phyloP scores from a whole-genome alignment of 345 rosid genomes.

The Odontarrhena argentea region DNA sequence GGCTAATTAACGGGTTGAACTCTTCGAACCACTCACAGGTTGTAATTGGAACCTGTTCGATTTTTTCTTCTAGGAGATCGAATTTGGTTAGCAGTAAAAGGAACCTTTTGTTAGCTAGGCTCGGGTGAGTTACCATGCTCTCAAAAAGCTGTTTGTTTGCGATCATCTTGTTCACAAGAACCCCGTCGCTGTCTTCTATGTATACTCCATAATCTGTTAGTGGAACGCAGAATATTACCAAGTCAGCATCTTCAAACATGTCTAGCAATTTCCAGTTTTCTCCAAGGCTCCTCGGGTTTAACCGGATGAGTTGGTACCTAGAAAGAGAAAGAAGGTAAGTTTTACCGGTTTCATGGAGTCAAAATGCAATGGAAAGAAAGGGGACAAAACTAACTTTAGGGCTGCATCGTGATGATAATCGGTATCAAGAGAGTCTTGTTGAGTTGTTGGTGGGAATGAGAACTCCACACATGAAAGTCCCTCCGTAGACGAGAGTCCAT shows the following conservation, averaged over 20 bases:
- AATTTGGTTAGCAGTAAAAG: slow-evolving; percentile 81
- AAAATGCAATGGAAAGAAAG: slow-evolving; percentile 11
- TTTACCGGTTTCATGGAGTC: neutral
- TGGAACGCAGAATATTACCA: slow-evolving; percentile 72
- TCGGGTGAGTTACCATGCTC: slow-evolving; percentile 57
- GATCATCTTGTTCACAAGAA: slow-evolving; percentile 73
- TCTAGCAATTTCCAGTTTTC: slow-evolving; percentile 77
- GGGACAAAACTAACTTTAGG: slow-evolving; percentile 51
- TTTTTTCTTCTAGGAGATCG: slow-evolving; percentile 77
- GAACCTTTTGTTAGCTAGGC: slow-evolving; percentile 64
- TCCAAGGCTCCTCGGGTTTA: slow-evolving; percentile 68
- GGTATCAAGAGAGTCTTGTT: slow-evolving; percentile 38
- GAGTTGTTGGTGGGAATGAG: slow-evolving; percentile 54
- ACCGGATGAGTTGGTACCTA: slow-evolving; percentile 87
- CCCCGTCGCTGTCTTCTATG: slow-evolving; percentile 54
- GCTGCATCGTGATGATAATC: slow-evolving; percentile 52
- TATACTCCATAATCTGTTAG: slow-evolving; percentile 63
- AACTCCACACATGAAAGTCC: slow-evolving; percentile 77
- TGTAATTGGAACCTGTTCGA: slow-evolving; percentile 56
- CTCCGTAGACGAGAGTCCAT: slow-evolving; percentile 68
- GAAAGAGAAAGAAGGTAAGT: slow-evolving; percentile 1
- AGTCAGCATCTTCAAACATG: slow-evolving; percentile 81
- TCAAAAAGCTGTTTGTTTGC: slow-evolving; percentile 72
- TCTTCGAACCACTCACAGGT: slow-evolving; percentile 83
- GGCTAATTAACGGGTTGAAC: slow-evolving; percentile 65